Base-by-base conservation (phyloP, 495 filamentous ascomycete species). In the Daldinia bambusicola region DNA sequence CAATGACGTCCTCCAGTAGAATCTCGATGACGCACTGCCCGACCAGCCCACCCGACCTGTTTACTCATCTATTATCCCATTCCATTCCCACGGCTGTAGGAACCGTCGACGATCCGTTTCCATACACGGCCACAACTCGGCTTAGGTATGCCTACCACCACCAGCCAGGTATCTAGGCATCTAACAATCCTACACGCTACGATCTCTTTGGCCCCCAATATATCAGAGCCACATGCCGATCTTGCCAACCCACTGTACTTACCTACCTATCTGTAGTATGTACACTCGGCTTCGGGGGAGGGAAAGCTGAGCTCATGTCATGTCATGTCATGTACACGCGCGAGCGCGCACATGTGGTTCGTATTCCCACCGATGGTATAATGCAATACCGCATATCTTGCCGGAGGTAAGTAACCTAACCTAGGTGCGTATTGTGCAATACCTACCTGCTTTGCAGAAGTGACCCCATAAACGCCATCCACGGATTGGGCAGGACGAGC, bases 1-100 rank as follows among this genome's bases (percentile, higher is more conserved):
- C 56, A 50, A 40, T 51, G 52, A 48, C 68, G 57, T 50, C 62
- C 62, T 71, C 62, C 62, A 71, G 68, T 66, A 40, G 43, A 34
- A 66, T 53, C 51, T 61, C 63, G 58, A 50, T 62, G 60, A 60
- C 37, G 41, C 36, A 32, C 50, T 53, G 50, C 30, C 22, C 14
- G 14, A 30, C 26, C 58, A 60, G 57, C 69, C 63, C 63, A 55
- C 53, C 20, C 43, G 5, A 48, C 63, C 57, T 61, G 48, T 34
- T 38, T 43, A 51, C 40, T 51, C 22, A 66, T 57, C 50, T 71
- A 18, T 22, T 18, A 13, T 53, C 48, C 18, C 12, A 31, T 16
- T 26, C 13, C 26, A 61, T 37, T 37, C 26, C 45, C 48, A 37
- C 36, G 55, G 63, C 63, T 32, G 50, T 13, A 53, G 43, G 43